Percentiles rank a stretch among this genome's conserved stretches.
Evolutionary conservation across 495 filamentous ascomycete genomes (phyloP).

Genomic region (Polyplosphaeria fusca): DNA sequence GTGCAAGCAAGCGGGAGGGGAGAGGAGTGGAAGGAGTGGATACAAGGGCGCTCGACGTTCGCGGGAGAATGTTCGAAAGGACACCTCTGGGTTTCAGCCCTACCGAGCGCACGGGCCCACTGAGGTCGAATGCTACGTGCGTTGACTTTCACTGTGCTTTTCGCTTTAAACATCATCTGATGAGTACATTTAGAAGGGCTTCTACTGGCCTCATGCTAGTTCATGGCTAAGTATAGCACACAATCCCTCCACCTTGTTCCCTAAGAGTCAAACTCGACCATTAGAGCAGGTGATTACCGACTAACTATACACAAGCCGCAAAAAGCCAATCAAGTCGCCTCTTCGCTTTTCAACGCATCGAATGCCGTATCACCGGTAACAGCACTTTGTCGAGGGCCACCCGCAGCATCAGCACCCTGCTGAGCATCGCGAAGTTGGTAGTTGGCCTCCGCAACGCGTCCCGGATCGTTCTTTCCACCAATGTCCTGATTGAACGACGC

Average conservation of each 20-base stretch:
- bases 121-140: background rate
- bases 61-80: background rate
- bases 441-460: slow-evolving; percentile 51
- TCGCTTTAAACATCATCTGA: no score
- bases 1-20: background rate
- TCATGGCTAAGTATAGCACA: no score
- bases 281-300: no score
- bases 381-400: background rate
- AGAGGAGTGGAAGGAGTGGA: background rate
- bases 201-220: no score
- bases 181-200: no score
- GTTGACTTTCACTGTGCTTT: background rate
- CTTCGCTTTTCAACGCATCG: no score
- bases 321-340: no score
- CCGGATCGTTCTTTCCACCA: slow-evolving; percentile 60
- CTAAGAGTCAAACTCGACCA: no score
- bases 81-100: background rate
- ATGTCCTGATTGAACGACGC: slow-evolving; percentile 60
- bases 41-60: slow-evolving; percentile 3
- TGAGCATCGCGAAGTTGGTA: slow-evolving; percentile 46
- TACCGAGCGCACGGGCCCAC: background rate
- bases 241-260: no score
- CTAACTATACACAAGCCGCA: no score
- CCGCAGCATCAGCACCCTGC: slow-evolving; percentile 36
- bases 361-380: background rate